These are phyloP conservation scores for Ogataea haglerorum DNA, from an alignment of 805 yeast genomes.

Conservation along the genomic window DNA sequence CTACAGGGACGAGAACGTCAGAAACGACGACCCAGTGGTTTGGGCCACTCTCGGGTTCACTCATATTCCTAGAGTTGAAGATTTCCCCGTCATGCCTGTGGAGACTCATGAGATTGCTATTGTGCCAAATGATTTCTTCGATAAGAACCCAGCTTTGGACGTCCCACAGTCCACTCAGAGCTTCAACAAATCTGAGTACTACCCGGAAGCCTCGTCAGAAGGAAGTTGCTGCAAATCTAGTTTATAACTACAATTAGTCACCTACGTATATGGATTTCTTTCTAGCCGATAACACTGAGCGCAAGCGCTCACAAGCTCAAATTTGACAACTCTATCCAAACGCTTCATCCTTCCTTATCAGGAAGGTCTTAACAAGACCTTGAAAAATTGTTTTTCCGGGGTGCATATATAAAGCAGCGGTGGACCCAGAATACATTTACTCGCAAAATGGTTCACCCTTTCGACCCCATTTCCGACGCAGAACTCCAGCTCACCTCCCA, in stretches of 20 bases:
- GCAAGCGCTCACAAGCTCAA: neutral
- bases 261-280: neutral
- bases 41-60: slow-evolving; percentile 84
- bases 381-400: neutral
- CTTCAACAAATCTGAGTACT: slow-evolving; percentile 60
- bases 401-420: slow-evolving; percentile 10
- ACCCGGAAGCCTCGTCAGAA: slow-evolving; percentile 17
- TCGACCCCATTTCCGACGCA: slow-evolving; percentile 54
- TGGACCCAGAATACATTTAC: neutral
- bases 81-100: slow-evolving; percentile 88
- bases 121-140: slow-evolving; percentile 72
- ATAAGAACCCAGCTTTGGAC: slow-evolving; percentile 74
- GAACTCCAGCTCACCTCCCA: slow-evolving; percentile 58
- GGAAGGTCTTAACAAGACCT: slow-evolving; percentile 10
- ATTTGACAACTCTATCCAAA: slow-evolving; percentile 1
- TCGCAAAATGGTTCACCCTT: slow-evolving; percentile 43
- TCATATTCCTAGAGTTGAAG: slow-evolving; percentile 79
- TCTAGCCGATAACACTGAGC: neutral
- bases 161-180: slow-evolving; percentile 66
- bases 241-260: slow-evolving; percentile 1
- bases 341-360: slow-evolving; percentile 8
- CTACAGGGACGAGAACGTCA: slow-evolving; percentile 59
- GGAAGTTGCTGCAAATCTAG: slow-evolving; percentile 30
- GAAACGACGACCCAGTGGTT: slow-evolving; percentile 72
- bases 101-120: slow-evolving; percentile 69